phyloP scores from a whole-genome alignment of 768 basidiomycete genomes.

The Russula vinacea region DNA sequence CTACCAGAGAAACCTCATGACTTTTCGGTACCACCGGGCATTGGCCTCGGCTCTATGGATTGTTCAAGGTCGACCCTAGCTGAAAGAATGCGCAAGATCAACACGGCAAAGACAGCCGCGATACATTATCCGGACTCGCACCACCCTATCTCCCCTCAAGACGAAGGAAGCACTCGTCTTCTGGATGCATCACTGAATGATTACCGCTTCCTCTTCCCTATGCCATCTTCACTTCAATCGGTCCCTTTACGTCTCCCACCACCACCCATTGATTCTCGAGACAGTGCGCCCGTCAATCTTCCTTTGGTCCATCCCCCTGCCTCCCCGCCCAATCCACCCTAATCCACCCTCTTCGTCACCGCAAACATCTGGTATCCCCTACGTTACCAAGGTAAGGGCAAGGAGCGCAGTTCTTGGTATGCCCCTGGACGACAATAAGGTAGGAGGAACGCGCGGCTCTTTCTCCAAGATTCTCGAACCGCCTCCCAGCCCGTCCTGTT shows the following conservation, averaged over 20 bases:
- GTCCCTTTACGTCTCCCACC: conserved; percentile 6
- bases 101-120: background rate
- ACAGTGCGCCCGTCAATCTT: background rate
- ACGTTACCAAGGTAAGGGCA: conserved; percentile 1
- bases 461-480: conserved; percentile 21
- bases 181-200: background rate
- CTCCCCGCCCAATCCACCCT: background rate
- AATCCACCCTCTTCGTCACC: background rate
- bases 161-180: background rate
- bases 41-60: background rate
- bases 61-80: background rate
- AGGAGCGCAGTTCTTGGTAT: conserved; percentile 19
- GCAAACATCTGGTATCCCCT: conserved; percentile 3
- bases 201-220: background rate
- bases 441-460: conserved; percentile 11
- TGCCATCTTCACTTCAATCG: background rate
- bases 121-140: background rate
- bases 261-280: background rate
- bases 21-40: background rate
- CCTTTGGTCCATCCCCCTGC: background rate
- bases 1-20: background rate
- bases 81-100: background rate
- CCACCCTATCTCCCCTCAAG: background rate
- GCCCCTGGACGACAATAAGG: conserved; percentile 9
- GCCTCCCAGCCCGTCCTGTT: conserved; percentile 46